Evolutionary conservation across 2,329 filamentous ascomycete species (phyloP).

Genomic region (Massarina eburnea): DNA sequence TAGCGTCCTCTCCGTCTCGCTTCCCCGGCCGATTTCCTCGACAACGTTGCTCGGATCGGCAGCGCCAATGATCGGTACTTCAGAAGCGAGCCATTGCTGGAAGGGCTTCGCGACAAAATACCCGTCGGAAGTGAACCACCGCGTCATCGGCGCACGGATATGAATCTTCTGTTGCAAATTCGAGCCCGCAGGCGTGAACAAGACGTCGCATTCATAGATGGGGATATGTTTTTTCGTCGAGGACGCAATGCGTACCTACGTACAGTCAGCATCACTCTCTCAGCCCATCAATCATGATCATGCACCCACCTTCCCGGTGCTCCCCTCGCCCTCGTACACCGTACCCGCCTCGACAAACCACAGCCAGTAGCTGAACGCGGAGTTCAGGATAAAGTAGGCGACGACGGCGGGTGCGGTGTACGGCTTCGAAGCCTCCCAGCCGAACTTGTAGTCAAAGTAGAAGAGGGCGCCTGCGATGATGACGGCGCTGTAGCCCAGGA

Average conservation of each 20-base stretch:
- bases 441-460: constrained; percentile 86
- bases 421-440: constrained; percentile 82
- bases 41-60: constrained; percentile 61
- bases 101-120: constrained; percentile 75
- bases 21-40: constrained; percentile 47
- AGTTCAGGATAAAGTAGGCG: constrained; percentile 78
- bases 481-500: constrained; percentile 81
- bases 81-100: constrained; percentile 73
- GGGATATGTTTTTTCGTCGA: constrained; percentile 78
- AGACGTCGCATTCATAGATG: constrained; percentile 74
- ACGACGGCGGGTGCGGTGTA: constrained; percentile 79
- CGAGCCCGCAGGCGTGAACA: constrained; percentile 46
- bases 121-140: constrained; percentile 75
- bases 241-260: constrained; percentile 72
- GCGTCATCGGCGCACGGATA: constrained; percentile 66
- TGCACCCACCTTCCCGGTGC: constrained; percentile 63
- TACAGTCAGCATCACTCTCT: background rate
- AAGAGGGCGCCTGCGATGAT: constrained; percentile 80
- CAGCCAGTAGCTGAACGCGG: constrained; percentile 79
- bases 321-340: constrained; percentile 75
- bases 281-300: constrained; percentile 4
- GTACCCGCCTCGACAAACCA: constrained; percentile 78
- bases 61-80: constrained; percentile 65
- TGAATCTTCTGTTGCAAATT: constrained; percentile 49
- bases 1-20: constrained; percentile 25